Base-by-base conservation (phyloP, 2,329 filamentous ascomycete species). In the Talaromyces funiculosus region DNA sequence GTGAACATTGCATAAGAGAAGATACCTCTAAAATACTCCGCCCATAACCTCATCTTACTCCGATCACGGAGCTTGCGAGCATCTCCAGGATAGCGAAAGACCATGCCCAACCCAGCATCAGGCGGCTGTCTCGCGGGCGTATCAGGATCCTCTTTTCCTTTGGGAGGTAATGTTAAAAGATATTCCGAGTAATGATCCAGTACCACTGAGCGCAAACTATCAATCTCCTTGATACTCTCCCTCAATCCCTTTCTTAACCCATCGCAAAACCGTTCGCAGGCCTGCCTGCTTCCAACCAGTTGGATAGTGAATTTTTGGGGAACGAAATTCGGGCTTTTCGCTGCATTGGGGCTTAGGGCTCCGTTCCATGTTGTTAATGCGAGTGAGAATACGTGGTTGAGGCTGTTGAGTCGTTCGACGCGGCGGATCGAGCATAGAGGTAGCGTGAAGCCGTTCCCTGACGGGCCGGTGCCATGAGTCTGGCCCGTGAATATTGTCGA, bases 41-140 rank as follows among this genome's bases (percentile, higher is more conserved):
- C 91, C 94, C 94, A 99, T 42, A 99, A 78, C 49, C 94, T 84
- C 89, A 99, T 97, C 80, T 99, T 99, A 71, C 93, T 96, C 61
- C 92, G 84, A 73, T 99, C 94, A 67, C 94, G 85, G 62, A 97
- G 82, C 77, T 97, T 97, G 71, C 92, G 90, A 38, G 92, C 85
- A 77, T 99, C 95, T 60, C 94, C 94, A 1, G 94, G 94, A 71
- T 99, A 99, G 69, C 89, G 87, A 75, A 97, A 99, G 14, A 95
- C 76, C 84, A 95, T 90, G 37, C 94, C 94, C 37, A 99, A 80
- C 1, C 94, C 94, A 22, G 92, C 94, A 75, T 99, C 93, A n/a
- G 94, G 93, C 14, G 89, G 85, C 58, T 83, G 82, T 59, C 73
- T 72, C 29, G 64, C 64, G 33, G 69, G 64, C 63, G 70, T 56